Percentiles rank a stretch among this genome's conserved stretches.
phyloP scores from a whole-genome alignment of 306 rosid species.

The Pachyrhizus erosus region DNA sequence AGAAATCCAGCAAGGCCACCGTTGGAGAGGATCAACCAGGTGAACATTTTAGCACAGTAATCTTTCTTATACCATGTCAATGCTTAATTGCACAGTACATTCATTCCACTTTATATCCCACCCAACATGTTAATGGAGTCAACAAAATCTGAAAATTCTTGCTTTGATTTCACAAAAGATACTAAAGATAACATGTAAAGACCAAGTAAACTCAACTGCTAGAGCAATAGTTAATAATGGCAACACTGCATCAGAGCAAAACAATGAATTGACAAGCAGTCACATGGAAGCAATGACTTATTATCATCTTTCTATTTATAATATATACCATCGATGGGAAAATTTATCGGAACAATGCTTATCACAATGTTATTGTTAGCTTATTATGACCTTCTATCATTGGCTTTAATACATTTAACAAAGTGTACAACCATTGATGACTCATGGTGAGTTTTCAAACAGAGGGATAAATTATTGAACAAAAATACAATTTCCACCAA shows the following conservation, averaged over 20 bases:
- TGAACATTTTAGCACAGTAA: not conserved
- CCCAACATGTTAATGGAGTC: not conserved
- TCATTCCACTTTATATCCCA: not conserved
- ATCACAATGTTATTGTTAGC: slow-evolving; percentile 8
- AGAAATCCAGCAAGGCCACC: not conserved
- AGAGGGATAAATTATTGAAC: not conserved
- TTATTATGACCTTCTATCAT: not conserved
- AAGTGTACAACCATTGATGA: not conserved
- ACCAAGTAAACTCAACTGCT: not conserved
- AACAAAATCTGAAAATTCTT: not conserved
- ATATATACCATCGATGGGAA: slow-evolving; percentile 5
- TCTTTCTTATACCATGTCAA: not conserved
- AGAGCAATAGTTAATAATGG: not conserved
- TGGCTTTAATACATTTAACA: not conserved
- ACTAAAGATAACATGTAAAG: not conserved
- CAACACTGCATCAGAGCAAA: not conserved
- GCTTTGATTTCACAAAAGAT: not conserved
- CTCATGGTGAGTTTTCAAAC: not conserved
- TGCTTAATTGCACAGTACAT: not conserved
- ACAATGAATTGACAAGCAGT: not conserved
- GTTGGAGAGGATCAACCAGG: not conserved
- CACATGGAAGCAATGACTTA: not conserved
- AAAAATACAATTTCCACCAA: not conserved
- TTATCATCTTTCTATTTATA: not conserved
- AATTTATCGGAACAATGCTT: not conserved